Base-by-base conservation (phyloP, 2,329 filamentous ascomycete species). In the Penicillium sp. region DNA sequence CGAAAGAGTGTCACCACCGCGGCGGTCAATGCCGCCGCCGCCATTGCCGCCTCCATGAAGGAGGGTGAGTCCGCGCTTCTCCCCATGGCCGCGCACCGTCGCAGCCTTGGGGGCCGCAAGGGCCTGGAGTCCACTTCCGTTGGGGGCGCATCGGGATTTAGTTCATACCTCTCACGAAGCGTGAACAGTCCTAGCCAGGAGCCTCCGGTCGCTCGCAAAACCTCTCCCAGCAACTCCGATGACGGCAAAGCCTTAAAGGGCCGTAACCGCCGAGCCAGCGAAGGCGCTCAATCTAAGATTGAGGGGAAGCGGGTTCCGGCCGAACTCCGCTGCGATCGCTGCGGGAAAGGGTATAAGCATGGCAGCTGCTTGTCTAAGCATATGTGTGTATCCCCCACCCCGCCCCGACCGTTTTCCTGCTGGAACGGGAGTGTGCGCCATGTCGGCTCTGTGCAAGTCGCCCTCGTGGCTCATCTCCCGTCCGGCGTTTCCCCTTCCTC, bases 301-400 rank as follows among this genome's bases (percentile, higher is more conserved):
- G 89, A 93, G 68, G 82, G 84, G 65, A 87, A 86, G 80, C 92
- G 91, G 79, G 84, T 85, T 75, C 89, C 85, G 70, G 86, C 87
- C 70, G 93, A 97, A 75, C 85, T 99, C 73, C 91, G 89, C 77
- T 99, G 94, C 81, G 91, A 96, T 74, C 93, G 92, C 78, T 99
- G 94, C 82, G 93, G 93, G 77, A 99, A 99, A 84, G 92, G 92
- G 79, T 99, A 99, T 86, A 99, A 99, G 87, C 94, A 99, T 84
- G 96, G 92, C 86, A 97, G 94, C 82, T 99, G 94, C 86, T 86
- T 99, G 82, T 95, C 90, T 75, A 99, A 97, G 86, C 94, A 99
- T 87, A 89, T 97, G 94, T 97, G 87, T 85, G 94, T 96, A 83
- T 75, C 64, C 80, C 83, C 86, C 83, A 78, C 78, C 78, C 76